These are phyloP conservation scores for Histomonas meleagridis DNA, from an alignment of 208 protist species.

Conservation along the genomic window DNA sequence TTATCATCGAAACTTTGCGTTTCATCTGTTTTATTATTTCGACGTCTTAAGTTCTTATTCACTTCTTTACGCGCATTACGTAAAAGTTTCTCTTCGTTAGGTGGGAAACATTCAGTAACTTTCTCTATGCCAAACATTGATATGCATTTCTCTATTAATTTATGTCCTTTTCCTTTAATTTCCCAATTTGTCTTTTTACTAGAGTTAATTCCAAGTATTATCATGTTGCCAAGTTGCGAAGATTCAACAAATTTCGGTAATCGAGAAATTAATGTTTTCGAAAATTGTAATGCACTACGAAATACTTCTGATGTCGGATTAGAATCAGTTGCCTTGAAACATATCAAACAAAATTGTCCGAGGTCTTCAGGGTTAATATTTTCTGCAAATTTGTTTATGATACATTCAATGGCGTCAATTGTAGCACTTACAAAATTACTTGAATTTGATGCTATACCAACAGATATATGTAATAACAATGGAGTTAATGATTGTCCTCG, in stretches of 20 bases:
- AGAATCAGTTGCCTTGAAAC: not conserved
- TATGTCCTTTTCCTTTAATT: constrained; percentile 23
- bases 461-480: too few species aligned
- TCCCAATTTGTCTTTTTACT: constrained; percentile 27
- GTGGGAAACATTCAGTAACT: not conserved
- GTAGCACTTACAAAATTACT: too few species aligned
- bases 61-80: not conserved
- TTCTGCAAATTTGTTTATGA: not conserved
- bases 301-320: not conserved
- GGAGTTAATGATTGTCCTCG: too few species aligned
- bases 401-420: not conserved
- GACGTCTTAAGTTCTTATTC: not conserved
- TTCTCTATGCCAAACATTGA: not conserved
- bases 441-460: too few species aligned
- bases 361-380: not conserved
- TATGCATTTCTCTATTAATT: not conserved
- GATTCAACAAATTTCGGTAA: not conserved
- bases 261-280: not conserved
- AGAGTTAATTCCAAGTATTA: not conserved
- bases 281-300: not conserved
- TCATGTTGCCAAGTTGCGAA: not conserved
- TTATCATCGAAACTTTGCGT: not conserved
- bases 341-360: not conserved
- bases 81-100: not conserved
- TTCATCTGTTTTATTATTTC: not conserved